A percentile compares a stretch with the other conserved stretches of the same genome.
Conservation (phyloP, 2,329 filamentous ascomycete species). For the Aspergillus sp. region DNA sequence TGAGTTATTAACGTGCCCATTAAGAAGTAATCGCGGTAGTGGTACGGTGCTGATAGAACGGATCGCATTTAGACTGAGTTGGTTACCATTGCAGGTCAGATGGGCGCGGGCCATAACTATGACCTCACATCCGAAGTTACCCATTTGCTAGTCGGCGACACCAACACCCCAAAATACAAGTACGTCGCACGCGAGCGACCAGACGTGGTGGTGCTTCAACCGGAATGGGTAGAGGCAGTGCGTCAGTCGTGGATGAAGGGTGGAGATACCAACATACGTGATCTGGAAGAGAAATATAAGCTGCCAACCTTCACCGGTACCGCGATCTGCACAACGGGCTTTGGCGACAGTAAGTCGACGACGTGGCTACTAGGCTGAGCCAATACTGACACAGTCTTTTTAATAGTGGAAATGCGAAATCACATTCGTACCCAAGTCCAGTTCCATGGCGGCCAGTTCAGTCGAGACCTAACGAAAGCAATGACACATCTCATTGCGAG, state of each 20-base stretch:
- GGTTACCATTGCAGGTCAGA: conserved; percentile 61
- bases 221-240: conserved; percentile 82
- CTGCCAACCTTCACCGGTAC: conserved; percentile 51
- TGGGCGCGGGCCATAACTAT: conserved; percentile 84
- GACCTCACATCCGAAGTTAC: conserved; percentile 96
- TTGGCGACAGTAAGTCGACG: conserved; percentile 58
- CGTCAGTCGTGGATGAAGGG: conserved; percentile 78
- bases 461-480: conserved; percentile 78
- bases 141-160: conserved; percentile 86
- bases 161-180: conserved; percentile 89
- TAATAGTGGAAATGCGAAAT: conserved; percentile 63
- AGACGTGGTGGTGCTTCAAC: conserved; percentile 79
- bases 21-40: background rate
- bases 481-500: conserved; percentile 87
- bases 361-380: background rate
- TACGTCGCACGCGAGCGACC: conserved; percentile 88
- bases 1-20: conserved; percentile 37
- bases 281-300: conserved; percentile 62
- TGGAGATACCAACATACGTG: conserved; percentile 68
- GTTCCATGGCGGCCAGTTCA: conserved; percentile 76
- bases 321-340: conserved; percentile 68
- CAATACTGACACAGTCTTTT: background rate
- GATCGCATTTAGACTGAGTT: conserved; percentile 37
- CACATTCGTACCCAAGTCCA: conserved; percentile 67
- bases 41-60: background rate